These are phyloP conservation scores for Tulasnella sp. DNA, from an alignment of 768 basidiomycete genomes.

Conservation along the genomic window DNA sequence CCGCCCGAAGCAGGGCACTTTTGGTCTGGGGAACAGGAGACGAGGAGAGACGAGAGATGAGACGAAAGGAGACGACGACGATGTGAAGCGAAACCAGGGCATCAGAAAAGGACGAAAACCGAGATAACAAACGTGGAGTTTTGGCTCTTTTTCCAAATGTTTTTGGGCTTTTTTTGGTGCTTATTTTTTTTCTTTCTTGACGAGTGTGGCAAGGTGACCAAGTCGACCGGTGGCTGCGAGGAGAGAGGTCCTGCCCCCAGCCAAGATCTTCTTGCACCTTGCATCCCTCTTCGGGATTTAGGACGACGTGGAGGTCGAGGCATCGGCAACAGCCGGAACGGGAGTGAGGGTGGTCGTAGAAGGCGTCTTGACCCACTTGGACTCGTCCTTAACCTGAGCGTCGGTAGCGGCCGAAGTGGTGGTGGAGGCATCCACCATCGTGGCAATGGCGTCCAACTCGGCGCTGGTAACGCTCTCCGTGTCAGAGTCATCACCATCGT, in stretches of 20 bases:
- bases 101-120: background rate
- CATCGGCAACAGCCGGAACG: background rate
- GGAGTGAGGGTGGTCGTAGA: conserved; percentile 14
- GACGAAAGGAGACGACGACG: background rate
- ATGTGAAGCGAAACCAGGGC: background rate
- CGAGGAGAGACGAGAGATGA: background rate
- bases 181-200: background rate
- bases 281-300: background rate
- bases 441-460: conserved; percentile 10
- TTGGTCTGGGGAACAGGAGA: background rate
- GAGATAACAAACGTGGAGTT: background rate
- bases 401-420: conserved; percentile 5
- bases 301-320: background rate
- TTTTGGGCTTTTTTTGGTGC: conserved; percentile 5
- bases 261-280: too few relatives aligned
- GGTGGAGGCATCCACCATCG: conserved; percentile 15
- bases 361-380: conserved; percentile 18
- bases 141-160: conserved; percentile 1
- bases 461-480: background rate
- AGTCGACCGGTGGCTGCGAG: background rate
- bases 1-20: background rate
- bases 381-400: conserved; percentile 12
- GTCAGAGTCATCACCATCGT: conserved; percentile 14
- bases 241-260: too few relatives aligned
- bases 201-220: conserved; percentile 7